Conservation (phyloP, 768 basidiomycete genomes). For the Termitomyces sp. region DNA sequence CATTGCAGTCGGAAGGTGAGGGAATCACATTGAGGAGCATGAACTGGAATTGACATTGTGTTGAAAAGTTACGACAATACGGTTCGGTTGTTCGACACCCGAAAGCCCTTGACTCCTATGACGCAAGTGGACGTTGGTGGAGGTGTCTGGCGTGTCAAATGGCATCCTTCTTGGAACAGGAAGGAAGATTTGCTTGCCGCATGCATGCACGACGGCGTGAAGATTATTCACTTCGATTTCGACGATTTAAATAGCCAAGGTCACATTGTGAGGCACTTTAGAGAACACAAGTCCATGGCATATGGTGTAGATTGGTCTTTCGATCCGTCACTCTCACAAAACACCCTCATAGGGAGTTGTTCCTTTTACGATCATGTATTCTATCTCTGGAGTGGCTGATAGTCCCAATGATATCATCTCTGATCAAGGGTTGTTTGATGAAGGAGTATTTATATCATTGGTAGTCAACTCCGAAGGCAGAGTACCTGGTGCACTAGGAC, state of each 20-base stretch:
- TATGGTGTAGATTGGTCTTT: constrained; percentile 93
- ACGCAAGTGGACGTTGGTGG: constrained; percentile 71
- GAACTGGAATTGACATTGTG: not conserved
- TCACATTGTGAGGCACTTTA: constrained; percentile 49
- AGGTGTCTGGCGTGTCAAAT: constrained; percentile 94
- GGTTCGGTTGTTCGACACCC: constrained; percentile 79
- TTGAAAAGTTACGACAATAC: constrained; percentile 72
- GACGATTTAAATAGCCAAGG: constrained; percentile 16
- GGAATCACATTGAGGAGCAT: not conserved
- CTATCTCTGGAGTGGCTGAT: constrained; percentile 73
- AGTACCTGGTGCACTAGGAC: constrained; percentile 15
- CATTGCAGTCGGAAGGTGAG: constrained; percentile 87
- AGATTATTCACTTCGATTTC: constrained; percentile 64
- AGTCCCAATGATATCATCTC: not conserved
- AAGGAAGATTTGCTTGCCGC: constrained; percentile 82
- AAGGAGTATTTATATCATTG: not conserved
- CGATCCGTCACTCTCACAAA: constrained; percentile 22
- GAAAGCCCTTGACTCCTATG: constrained; percentile 60
- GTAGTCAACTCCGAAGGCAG: not conserved
- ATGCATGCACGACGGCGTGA: constrained; percentile 98
- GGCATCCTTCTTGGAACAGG: constrained; percentile 77
- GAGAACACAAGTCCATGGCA: constrained; percentile 77
- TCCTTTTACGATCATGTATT: constrained; percentile 94
- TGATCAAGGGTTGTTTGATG: constrained; percentile 4
- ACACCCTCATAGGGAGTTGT: constrained; percentile 75